Conservation (phyloP, 2,329 filamentous ascomycete genomes). For the Plectosphaerella plurivora region DNA sequence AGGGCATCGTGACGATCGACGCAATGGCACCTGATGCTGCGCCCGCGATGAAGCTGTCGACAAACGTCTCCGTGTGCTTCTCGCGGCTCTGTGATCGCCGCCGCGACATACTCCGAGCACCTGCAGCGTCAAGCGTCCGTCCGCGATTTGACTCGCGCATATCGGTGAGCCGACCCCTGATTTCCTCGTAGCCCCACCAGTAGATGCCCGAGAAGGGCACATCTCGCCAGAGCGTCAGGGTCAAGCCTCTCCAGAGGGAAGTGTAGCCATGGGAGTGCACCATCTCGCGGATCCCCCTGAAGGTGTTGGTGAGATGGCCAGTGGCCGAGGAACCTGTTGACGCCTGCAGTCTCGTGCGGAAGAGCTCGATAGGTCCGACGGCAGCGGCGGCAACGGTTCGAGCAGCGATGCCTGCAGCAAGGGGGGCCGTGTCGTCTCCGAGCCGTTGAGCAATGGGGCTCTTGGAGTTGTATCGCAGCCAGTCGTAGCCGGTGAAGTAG, state of each 20-base stretch:
- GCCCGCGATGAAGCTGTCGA: conserved; percentile 86
- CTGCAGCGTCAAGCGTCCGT: conserved; percentile 30
- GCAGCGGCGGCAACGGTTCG: conserved; percentile 75
- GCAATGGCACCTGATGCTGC: conserved; percentile 79
- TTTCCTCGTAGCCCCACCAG: conserved; percentile 95
- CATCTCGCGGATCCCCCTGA: conserved; percentile 74
- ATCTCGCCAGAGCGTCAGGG: conserved; percentile 90
- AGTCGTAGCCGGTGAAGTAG: conserved; percentile 98
- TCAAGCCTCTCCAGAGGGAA: conserved; percentile 86
- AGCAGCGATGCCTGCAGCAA: conserved; percentile 75
- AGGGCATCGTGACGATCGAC: conserved; percentile 86
- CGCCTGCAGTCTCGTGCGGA: conserved; percentile 88
- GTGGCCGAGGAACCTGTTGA: conserved; percentile 53
- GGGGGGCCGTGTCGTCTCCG: conserved; percentile 69
- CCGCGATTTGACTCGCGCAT: conserved; percentile 52
- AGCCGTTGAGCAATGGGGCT: conserved; percentile 66
- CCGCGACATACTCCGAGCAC: conserved; percentile 35
- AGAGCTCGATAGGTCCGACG: conserved; percentile 90
- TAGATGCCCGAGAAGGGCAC: conserved; percentile 96
- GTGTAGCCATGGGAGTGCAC: conserved; percentile 70
- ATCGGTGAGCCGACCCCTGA: conserved; percentile 68
- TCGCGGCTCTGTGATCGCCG: conserved; percentile 59
- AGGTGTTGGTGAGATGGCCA: conserved; percentile 73
- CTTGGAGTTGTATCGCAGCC: conserved; percentile 68
- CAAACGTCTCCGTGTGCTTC: conserved; percentile 71